Evolutionary conservation across 306 rosid species (phyloP), one percentile per base, ranked within the genome.

Genomic region (Acacia melanoxylon): DNA sequence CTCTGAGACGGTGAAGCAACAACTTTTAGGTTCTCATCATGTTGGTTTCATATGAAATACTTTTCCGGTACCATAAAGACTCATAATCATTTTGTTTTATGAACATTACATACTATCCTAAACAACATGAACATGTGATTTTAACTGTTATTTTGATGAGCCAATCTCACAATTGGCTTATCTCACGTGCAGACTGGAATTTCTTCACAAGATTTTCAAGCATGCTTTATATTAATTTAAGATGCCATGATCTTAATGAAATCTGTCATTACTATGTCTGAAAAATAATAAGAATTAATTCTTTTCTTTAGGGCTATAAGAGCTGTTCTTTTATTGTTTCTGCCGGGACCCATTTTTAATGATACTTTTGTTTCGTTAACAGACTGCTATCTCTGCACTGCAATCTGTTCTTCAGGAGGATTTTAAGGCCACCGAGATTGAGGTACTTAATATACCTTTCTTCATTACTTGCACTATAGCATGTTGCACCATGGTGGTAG

Each of bases 321-420:
- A 74, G 74, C 4, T 2, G 45, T 78, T 42, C 2, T 65, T 76
- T 6, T 49, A 25, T 15, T 56, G 15, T 73, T 59, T 61, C 51
- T 59, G 40, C 74, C 56, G 12, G 74, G 33, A 40, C 42, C 74
- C 61, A 61, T 37, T 52, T 56, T 78, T 19, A 31, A 37, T 35
- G 63, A 10, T 81, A 25, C 74, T 40, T 31, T 24, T 80, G 56
- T 40, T 74, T 22, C 27, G 54, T 83, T 82, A 85, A 49, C 74
- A 96, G 99, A 93, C 99, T 86, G 97, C 97, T 41, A 94, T 96
- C 83, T 94, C 99, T 74, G 98, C 99, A 15, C 81, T 96, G 89
- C 99, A 96, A 86, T 95, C 98, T 48, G 99, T 95, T 85, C 98
- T 95, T 72, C 99, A 96, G 85, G 98, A 96, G 90, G 99, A 96